Conservation (phyloP, 2,329 filamentous ascomycete species). For the Diaporthe sp. region DNA sequence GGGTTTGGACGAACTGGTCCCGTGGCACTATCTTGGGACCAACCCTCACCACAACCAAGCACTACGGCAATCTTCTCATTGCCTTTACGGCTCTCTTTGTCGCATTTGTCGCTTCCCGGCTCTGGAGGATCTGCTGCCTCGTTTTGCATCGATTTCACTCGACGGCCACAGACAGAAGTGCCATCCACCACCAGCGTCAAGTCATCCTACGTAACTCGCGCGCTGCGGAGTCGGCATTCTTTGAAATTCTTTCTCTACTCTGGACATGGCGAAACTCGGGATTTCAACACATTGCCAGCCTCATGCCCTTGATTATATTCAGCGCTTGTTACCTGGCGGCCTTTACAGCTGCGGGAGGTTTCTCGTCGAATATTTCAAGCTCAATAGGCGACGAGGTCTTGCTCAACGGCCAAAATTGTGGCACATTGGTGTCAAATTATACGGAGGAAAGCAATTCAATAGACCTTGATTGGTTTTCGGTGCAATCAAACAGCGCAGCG, state of each 20-base stretch:
- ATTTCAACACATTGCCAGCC: background rate
- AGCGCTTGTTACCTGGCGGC: background rate
- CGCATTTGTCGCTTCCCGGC: slow-evolving; percentile 43
- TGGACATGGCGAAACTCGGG: slow-evolving; percentile 11
- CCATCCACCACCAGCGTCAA: slow-evolving; percentile 48
- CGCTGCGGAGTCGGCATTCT: background rate
- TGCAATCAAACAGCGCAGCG: background rate
- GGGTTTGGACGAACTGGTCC: slow-evolving; percentile 51
- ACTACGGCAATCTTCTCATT: slow-evolving; percentile 50
- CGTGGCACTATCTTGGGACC: slow-evolving; percentile 48
- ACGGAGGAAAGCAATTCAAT: background rate
- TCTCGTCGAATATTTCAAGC: slow-evolving; percentile 17
- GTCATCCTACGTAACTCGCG: slow-evolving; percentile 30
- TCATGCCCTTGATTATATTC: background rate
- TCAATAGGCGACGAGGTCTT: slow-evolving; percentile 31
- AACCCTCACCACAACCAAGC: slow-evolving; percentile 50
- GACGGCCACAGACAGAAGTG: slow-evolving; percentile 41
- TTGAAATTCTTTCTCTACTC: background rate
- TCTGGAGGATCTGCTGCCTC: slow-evolving; percentile 47
- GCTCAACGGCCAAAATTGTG: slow-evolving; percentile 32
- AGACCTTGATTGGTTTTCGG: background rate
- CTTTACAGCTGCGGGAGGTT: slow-evolving; percentile 25
- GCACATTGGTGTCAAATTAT: fast-evolving
- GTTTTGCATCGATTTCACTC: slow-evolving; percentile 44
- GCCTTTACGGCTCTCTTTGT: slow-evolving; percentile 53